These are phyloP conservation scores for Fragaria nilgerrensis DNA, from an alignment of 306 rosid genomes.

Conservation along the genomic window DNA sequence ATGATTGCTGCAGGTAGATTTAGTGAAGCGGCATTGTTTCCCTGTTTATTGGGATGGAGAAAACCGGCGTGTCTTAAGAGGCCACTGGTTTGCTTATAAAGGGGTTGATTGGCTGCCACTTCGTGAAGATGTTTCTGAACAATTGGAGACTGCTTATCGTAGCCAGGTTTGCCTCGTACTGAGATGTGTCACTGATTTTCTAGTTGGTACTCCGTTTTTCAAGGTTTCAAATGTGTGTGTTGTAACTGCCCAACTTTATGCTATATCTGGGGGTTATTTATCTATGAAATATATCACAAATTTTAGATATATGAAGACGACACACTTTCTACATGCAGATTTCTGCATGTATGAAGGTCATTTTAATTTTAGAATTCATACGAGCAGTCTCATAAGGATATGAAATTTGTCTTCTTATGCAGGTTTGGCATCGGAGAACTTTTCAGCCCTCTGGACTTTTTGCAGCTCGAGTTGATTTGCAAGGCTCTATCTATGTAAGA, in stretches of 20 bases:
- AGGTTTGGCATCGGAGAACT: constrained; percentile 95
- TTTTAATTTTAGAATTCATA: not conserved
- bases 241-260: not conserved
- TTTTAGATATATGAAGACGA: not conserved
- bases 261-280: not conserved
- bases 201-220: not conserved
- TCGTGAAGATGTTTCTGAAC: constrained; percentile 94
- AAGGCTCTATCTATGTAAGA: constrained; percentile 81
- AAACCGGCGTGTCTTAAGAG: constrained; percentile 90
- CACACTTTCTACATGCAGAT: not conserved
- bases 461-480: constrained; percentile 96
- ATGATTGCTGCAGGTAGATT: constrained; percentile 66
- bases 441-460: constrained; percentile 98
- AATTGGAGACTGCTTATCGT: constrained; percentile 80
- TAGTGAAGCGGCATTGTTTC: constrained; percentile 71
- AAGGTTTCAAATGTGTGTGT: not conserved
- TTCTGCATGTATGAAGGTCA: not conserved
- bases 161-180: constrained; percentile 50
- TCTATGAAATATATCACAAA: constrained; percentile 3
- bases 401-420: constrained; percentile 23
- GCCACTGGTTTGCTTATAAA: constrained; percentile 98
- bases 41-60: constrained; percentile 99
- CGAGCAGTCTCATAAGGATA: not conserved
- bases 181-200: constrained; percentile 5
- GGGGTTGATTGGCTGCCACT: constrained; percentile 96